These are phyloP conservation scores for Phytophthora syringae DNA, from an alignment of 352 stramenopile genomes.

Conservation along the genomic window DNA sequence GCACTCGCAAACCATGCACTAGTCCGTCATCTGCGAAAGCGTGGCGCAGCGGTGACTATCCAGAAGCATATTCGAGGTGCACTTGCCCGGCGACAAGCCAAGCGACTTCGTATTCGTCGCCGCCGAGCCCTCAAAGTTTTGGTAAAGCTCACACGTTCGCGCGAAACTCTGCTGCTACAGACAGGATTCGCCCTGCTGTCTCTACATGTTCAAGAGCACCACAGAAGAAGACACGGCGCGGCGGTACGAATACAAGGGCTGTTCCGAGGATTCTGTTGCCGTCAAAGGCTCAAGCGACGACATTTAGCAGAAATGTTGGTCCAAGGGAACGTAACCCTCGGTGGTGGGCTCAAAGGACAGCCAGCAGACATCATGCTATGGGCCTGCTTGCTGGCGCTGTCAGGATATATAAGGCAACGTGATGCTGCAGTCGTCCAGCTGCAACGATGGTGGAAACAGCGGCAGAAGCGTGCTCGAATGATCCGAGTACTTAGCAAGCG, in stretches of 20 bases:
- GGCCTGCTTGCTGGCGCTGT: conserved; percentile 63
- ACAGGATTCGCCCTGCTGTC: conserved; percentile 40
- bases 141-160: conserved; percentile 40
- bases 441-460: conserved; percentile 51
- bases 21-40: conserved; percentile 51
- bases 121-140: conserved; percentile 45
- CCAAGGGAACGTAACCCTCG: conserved; percentile 8
- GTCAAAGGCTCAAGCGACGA: conserved; percentile 44
- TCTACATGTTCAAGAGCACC: conserved; percentile 37
- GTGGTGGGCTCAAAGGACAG: conserved; percentile 41
- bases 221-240: conserved; percentile 11
- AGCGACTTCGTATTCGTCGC: conserved; percentile 43
- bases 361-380: conserved; percentile 49
- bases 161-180: conserved; percentile 39
- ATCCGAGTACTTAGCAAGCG: conserved; percentile 43
- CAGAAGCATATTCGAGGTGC: conserved; percentile 57
- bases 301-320: conserved; percentile 52
- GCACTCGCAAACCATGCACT: conserved; percentile 58
- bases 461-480: conserved; percentile 27
- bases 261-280: conserved; percentile 49
- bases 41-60: conserved; percentile 50
- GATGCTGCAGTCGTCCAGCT: conserved; percentile 23
- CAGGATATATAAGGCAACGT: conserved; percentile 36
- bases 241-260: conserved; percentile 48
- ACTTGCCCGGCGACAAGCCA: conserved; percentile 41